These are phyloP conservation scores for Camellia japonica DNA, from an alignment of 148 eudicot species.

Conservation along the genomic window DNA sequence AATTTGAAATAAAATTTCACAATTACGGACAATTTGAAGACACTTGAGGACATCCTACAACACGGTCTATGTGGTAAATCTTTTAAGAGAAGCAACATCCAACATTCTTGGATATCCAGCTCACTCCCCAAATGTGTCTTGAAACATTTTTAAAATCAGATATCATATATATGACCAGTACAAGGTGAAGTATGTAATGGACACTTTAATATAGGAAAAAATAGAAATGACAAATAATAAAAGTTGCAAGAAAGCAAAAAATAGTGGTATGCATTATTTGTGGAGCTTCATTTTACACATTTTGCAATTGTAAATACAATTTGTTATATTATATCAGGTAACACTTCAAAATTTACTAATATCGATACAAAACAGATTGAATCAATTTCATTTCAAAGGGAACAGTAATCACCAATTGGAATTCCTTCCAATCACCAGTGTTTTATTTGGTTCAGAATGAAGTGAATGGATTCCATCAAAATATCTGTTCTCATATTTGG, in stretches of 20 bases:
- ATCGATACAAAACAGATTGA: not conserved
- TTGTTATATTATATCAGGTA: not conserved
- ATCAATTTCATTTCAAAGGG: not conserved
- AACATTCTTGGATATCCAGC: not conserved
- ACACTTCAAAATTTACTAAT: not conserved
- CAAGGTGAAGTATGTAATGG: not conserved
- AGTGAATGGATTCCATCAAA: no score
- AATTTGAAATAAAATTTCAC: not conserved
- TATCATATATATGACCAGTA: not conserved
- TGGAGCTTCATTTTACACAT: not conserved
- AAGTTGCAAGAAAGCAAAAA: not conserved
- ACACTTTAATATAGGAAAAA: not conserved
- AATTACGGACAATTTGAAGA: not conserved
- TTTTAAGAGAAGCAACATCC: not conserved
- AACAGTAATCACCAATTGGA: conserved; percentile 1
- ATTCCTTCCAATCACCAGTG: not conserved
- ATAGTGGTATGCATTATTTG: not conserved
- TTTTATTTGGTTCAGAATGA: no score
- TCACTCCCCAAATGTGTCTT: not conserved
- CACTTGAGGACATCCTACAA: not conserved
- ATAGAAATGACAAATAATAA: not conserved
- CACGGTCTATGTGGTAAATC: not conserved
- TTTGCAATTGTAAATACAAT: not conserved
- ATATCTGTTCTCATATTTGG: no score
- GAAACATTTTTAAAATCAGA: not conserved